Evolutionary conservation across 1,284 basidiomycete genomes (phyloP).

Genomic region (Gymnopus androsaceus): DNA sequence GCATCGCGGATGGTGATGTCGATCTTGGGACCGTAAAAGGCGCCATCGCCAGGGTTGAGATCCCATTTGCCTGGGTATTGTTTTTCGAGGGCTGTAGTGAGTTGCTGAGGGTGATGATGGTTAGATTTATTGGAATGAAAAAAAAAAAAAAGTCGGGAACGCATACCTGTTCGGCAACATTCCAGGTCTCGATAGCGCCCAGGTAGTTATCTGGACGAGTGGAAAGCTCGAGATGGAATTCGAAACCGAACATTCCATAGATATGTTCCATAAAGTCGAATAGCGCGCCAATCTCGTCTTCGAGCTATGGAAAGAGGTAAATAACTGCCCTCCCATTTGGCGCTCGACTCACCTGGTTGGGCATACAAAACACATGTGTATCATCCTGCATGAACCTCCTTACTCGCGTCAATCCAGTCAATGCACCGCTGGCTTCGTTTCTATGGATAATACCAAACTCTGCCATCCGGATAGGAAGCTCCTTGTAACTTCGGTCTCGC

Average conservation of each 20-base stretch:
- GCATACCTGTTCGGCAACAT: slow-evolving; percentile 79
- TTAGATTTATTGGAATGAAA: not conserved
- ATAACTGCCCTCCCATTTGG: not conserved
- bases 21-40: slow-evolving; percentile 97
- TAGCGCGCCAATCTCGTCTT: slow-evolving; percentile 81
- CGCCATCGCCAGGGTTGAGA: slow-evolving; percentile 94
- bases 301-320: slow-evolving; percentile 59
- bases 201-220: slow-evolving; percentile 96
- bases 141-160: slow-evolving; percentile 6
- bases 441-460: slow-evolving; percentile 98
- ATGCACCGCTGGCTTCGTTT: slow-evolving; percentile 94
- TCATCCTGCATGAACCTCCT: slow-evolving; percentile 97
- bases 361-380: slow-evolving; percentile 96
- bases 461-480: slow-evolving; percentile 95
- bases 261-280: slow-evolving; percentile 96
- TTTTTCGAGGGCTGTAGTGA: slow-evolving; percentile 83
- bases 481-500: slow-evolving; percentile 92
- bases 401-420: slow-evolving; percentile 93
- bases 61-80: slow-evolving; percentile 92
- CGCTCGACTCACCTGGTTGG: slow-evolving; percentile 64
- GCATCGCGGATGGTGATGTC: slow-evolving; percentile 98
- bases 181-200: slow-evolving; percentile 89
- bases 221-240: slow-evolving; percentile 94
- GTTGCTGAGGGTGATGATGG: slow-evolving; percentile 58
- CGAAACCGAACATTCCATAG: slow-evolving; percentile 96